A percentile compares a stretch with the other conserved stretches of the same genome.
Evolutionary conservation across 2,329 filamentous ascomycete species (phyloP).

Genomic region (Tolypocladium ovalisporum): DNA sequence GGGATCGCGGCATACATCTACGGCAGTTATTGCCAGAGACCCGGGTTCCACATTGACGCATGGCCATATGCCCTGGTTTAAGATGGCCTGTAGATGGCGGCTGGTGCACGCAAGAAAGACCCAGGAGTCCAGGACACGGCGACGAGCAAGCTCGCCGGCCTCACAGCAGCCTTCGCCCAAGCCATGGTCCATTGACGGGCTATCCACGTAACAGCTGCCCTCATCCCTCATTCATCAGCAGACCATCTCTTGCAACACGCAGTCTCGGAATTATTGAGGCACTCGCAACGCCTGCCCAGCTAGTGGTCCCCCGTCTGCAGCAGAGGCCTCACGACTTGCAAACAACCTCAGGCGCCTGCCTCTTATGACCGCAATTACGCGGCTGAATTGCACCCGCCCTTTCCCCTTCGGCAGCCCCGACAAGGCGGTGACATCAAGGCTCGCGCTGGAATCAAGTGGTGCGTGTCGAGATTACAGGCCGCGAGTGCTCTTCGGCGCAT

Average conservation of each 20-base stretch:
- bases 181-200: not conserved
- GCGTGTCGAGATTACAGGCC: not conserved
- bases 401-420: not conserved
- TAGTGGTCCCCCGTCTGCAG: not conserved
- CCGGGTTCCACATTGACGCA: no score
- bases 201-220: not conserved
- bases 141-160: not conserved
- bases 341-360: not conserved
- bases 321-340: not conserved
- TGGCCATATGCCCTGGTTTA: not conserved
- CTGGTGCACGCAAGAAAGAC: not conserved
- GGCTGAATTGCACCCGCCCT: not conserved
- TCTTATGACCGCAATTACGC: not conserved
- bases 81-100: not conserved
- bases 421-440: not conserved
- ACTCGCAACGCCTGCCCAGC: not conserved
- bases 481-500: slow-evolving; percentile 1
- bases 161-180: no score
- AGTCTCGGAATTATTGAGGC: not conserved
- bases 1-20: no score
- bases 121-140: not conserved
- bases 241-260: not conserved
- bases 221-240: not conserved
- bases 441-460: not conserved
- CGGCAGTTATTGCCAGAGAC: no score